phyloP scores from a whole-genome alignment of 352 stramenopile species.

The Globisporangium sylvaticum region DNA sequence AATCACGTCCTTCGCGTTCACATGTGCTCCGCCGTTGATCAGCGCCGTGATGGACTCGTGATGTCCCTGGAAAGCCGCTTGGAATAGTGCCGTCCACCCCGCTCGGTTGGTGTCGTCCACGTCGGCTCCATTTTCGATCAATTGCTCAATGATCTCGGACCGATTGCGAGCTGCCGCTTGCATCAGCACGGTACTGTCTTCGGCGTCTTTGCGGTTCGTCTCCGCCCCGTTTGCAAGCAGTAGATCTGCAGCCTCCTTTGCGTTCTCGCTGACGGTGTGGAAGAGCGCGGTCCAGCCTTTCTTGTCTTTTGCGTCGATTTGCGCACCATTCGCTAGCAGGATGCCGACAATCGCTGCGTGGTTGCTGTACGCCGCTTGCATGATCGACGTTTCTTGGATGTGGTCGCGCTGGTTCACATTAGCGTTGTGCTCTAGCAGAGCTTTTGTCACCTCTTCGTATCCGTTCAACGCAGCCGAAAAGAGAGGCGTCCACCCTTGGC shows the following conservation, averaged over 20 bases:
- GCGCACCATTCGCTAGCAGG: constrained; percentile 3
- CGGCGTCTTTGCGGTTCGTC: constrained; percentile 3
- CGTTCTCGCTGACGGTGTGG: constrained; percentile 8
- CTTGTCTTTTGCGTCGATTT: constrained; percentile 8
- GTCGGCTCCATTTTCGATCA: constrained; percentile 10
- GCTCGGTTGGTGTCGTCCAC: not conserved
- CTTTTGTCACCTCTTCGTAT: not conserved
- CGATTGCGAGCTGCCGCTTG: constrained; percentile 10
- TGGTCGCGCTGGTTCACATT: constrained; percentile 10
- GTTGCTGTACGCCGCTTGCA: constrained; percentile 13
- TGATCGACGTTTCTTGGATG: constrained; percentile 15
- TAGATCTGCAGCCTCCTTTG: not conserved
- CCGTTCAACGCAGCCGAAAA: constrained; percentile 8
- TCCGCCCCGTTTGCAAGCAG: constrained; percentile 4
- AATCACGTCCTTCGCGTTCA: constrained; percentile 1
- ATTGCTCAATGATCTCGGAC: not conserved
- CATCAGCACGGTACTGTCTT: constrained; percentile 7
- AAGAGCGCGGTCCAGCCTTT: constrained; percentile 15
- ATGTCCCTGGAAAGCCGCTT: constrained; percentile 9
- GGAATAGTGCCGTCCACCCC: constrained; percentile 10
- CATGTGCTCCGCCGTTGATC: constrained; percentile 4
- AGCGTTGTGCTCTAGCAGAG: constrained; percentile 6
- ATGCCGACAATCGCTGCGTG: not conserved
- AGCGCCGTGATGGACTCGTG: constrained; percentile 5
- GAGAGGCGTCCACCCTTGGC: constrained; percentile 12